Percentiles rank a stretch among this genome's conserved stretches.
These are phyloP conservation scores for Encephalitozoon hellem DNA, from an alignment of 371 early-diverging fungal species.

Conservation along the genomic window DNA sequence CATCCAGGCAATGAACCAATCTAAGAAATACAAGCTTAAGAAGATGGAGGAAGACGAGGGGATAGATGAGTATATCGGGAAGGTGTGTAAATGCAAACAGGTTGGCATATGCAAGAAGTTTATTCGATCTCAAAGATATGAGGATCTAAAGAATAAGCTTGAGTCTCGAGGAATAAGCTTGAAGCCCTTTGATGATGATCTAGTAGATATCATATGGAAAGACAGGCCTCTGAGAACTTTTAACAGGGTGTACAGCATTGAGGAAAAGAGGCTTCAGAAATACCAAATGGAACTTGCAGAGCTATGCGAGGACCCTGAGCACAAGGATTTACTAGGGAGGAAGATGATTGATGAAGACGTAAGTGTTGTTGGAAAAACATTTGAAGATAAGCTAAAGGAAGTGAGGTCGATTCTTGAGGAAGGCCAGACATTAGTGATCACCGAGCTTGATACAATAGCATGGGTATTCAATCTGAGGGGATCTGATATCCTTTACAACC, in stretches of 20 bases:
- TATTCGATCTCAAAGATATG: constrained; percentile 62
- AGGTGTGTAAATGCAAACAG: constrained; percentile 11
- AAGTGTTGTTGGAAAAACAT: constrained; percentile 79
- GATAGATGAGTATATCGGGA: constrained; percentile 31
- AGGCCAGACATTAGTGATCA: constrained; percentile 39
- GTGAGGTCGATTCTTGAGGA: not conserved
- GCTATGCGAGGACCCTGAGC: not conserved
- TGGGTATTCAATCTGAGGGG: constrained; percentile 92
- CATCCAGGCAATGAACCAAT: constrained; percentile 81
- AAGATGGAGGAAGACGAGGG: constrained; percentile 69
- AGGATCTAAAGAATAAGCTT: constrained; percentile 56
- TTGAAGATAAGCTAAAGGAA: constrained; percentile 58
- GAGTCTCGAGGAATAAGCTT: constrained; percentile 30
- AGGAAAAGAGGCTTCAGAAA: not conserved
- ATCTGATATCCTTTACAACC: constrained; percentile 86
- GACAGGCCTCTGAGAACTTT: constrained; percentile 1
- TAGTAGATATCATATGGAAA: constrained; percentile 3
- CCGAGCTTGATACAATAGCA: constrained; percentile 57
- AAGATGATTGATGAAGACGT: constrained; percentile 67
- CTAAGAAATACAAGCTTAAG: constrained; percentile 61
- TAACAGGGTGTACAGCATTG: constrained; percentile 6
- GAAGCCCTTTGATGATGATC: constrained; percentile 28
- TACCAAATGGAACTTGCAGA: constrained; percentile 1
- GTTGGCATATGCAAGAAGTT: constrained; percentile 45
- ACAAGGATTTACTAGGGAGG: not conserved